phyloP scores from a whole-genome alignment of 257 asterid genomes.

The Petrea volubilis region DNA sequence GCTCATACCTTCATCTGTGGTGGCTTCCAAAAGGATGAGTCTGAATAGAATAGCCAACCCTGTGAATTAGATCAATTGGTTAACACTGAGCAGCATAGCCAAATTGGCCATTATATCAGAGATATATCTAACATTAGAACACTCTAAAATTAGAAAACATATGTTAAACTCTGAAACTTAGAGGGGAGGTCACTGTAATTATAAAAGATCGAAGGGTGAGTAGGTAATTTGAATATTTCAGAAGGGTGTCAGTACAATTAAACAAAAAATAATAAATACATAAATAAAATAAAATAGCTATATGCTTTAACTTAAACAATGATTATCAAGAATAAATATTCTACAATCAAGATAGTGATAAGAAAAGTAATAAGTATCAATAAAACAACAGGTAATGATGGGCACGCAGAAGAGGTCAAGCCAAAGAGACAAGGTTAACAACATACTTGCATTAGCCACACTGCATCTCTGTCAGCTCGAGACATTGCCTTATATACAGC shows the following conservation, averaged over 20 bases:
- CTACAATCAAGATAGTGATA: neutral
- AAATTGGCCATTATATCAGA: slow-evolving; percentile 4
- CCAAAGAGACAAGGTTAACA: slow-evolving; percentile 17
- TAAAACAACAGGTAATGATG: neutral
- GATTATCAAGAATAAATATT: neutral
- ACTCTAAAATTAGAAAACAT: no score
- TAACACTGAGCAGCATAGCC: slow-evolving; percentile 9
- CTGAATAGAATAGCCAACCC: slow-evolving; percentile 98
- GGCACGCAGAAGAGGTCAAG: neutral
- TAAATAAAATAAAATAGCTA: neutral
- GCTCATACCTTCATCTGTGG: slow-evolving; percentile 91
- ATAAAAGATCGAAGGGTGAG: no score
- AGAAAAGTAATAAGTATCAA: neutral
- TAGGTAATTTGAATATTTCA: no score
- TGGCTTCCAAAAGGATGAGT: slow-evolving; percentile 92
- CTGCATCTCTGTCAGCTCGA: slow-evolving; percentile 78
- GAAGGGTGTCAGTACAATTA: no score
- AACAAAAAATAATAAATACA: neutral
- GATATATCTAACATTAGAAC: neutral
- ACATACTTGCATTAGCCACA: slow-evolving; percentile 98
- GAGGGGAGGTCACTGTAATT: no score
- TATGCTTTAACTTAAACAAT: neutral
- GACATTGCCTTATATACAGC: slow-evolving; percentile 90
- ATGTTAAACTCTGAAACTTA: no score
- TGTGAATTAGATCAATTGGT: slow-evolving; percentile 36